Conservation (phyloP, 495 filamentous ascomycete genomes). For the Podospora appendiculata region DNA sequence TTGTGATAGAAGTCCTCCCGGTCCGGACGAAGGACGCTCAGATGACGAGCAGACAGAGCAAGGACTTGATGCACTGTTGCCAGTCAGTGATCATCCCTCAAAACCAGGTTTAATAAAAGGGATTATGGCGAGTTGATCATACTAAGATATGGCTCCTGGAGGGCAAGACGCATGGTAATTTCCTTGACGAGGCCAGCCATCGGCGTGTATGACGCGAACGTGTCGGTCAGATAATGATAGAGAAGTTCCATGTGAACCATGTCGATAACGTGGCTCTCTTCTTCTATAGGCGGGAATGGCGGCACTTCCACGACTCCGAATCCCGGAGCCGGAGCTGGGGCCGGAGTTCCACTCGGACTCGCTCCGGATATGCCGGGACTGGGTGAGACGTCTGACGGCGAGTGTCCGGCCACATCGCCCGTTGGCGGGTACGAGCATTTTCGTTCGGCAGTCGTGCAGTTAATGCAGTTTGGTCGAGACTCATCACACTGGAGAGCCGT, state of each 20-base stretch:
- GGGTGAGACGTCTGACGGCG: background rate
- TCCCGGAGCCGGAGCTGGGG: slow-evolving; percentile 1
- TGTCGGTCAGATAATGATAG: slow-evolving; percentile 20
- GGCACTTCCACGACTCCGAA: background rate
- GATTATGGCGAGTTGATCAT: no score
- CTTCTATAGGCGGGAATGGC: slow-evolving; percentile 2
- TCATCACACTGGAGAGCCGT: slow-evolving; percentile 22
- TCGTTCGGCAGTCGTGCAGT: slow-evolving; percentile 25
- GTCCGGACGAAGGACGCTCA: slow-evolving; percentile 24
- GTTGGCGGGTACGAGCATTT: slow-evolving; percentile 18
- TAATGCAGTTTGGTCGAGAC: slow-evolving; percentile 24
- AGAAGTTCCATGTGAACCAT: slow-evolving; percentile 29
- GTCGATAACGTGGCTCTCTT: slow-evolving; percentile 9
- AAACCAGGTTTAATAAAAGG: no score
- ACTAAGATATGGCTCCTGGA: slow-evolving; percentile 23
- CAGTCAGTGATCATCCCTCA: no score
- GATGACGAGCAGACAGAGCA: slow-evolving; percentile 38
- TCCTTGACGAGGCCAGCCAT: background rate
- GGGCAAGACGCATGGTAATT: slow-evolving; percentile 12
- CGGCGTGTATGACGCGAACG: slow-evolving; percentile 2
- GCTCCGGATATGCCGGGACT: background rate
- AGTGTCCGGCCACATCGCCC: background rate
- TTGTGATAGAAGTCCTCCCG: slow-evolving; percentile 29
- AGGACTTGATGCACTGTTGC: slow-evolving; percentile 32
- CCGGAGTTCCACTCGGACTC: background rate